Percentiles rank a stretch among this genome's conserved stretches.
Evolutionary conservation across 441 rosid genomes (phyloP).

Genomic region (Rhodomyrtus psidioides): DNA sequence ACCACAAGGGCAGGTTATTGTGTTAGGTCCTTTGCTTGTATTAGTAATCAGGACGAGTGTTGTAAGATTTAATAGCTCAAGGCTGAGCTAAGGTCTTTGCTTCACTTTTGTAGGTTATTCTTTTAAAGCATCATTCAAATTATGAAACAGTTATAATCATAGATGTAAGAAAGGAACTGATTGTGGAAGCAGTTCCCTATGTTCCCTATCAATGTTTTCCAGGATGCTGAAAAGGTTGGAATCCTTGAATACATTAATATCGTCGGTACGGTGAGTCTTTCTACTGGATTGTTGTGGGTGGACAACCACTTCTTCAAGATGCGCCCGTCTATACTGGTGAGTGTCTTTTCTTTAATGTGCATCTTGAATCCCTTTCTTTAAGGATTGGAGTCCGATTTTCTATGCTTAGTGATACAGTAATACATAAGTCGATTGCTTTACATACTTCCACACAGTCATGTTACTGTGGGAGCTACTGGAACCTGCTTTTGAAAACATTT

Average conservation of each 20-base stretch:
- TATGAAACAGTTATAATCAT: not conserved
- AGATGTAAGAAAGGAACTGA: not conserved
- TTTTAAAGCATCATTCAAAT: not conserved
- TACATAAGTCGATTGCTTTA: not conserved
- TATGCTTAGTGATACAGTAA: not conserved
- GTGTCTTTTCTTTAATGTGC: not conserved
- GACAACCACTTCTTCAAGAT: slow-evolving; percentile 26
- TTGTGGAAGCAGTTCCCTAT: not conserved
- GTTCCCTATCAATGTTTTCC: slow-evolving; percentile 2
- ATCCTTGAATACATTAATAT: slow-evolving; percentile 27
- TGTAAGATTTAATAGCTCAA: too few relatives aligned
- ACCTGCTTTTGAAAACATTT: too few relatives aligned
- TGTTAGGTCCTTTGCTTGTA: too few relatives aligned
- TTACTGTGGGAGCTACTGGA: not conserved
- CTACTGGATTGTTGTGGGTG: slow-evolving; percentile 38
- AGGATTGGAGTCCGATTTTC: not conserved
- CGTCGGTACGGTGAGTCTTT: slow-evolving; percentile 41
- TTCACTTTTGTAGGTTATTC: too few relatives aligned
- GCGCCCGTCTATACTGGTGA: too few relatives aligned
- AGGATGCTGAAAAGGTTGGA: slow-evolving; percentile 32
- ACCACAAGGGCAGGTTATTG: too few relatives aligned
- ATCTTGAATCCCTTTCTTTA: not conserved
- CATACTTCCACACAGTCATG: not conserved
- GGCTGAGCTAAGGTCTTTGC: too few relatives aligned
- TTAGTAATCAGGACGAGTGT: too few relatives aligned